Percentiles rank a stretch among this genome's conserved stretches.
phyloP scores from a whole-genome alignment of 805 yeast species.

The Pichia cabralensis region DNA sequence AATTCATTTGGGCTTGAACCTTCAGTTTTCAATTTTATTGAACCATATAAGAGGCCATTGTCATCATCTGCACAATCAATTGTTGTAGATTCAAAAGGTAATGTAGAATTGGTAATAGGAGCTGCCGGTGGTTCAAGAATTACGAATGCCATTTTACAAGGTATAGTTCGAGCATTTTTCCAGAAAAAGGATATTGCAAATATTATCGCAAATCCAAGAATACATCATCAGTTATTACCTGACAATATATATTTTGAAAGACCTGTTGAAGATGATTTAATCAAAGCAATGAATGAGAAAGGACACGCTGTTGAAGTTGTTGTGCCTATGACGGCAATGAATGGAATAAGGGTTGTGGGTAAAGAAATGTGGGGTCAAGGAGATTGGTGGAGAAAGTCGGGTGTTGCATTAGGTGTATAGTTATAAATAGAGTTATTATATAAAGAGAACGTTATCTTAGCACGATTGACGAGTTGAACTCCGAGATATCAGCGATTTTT shows the following conservation, averaged over 20 bases:
- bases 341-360: constrained; percentile 34
- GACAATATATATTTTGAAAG: constrained; percentile 53
- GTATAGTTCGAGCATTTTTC: constrained; percentile 56
- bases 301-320: constrained; percentile 41
- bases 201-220: constrained; percentile 66
- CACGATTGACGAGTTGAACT: too few species aligned
- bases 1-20: constrained; percentile 81
- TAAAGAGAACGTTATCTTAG: too few species aligned
- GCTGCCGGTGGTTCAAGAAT: constrained; percentile 94
- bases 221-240: constrained; percentile 87
- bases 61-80: constrained; percentile 78
- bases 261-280: constrained; percentile 32
- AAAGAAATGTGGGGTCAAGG: constrained; percentile 61
- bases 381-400: constrained; percentile 86
- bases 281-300: constrained; percentile 26
- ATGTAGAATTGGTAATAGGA: constrained; percentile 65
- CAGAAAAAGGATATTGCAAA: constrained; percentile 51
- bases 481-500: too few species aligned
- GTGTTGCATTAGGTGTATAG: constrained; percentile 58
- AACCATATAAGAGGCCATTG: constrained; percentile 72
- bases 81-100: constrained; percentile 33
- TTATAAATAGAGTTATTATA: too few species aligned
- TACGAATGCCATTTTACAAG: constrained; percentile 73
- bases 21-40: constrained; percentile 66
- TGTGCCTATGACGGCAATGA: constrained; percentile 46